These are phyloP conservation scores for Pulicaria dysenterica DNA, from an alignment of 129 eudicot species.

Conservation along the genomic window DNA sequence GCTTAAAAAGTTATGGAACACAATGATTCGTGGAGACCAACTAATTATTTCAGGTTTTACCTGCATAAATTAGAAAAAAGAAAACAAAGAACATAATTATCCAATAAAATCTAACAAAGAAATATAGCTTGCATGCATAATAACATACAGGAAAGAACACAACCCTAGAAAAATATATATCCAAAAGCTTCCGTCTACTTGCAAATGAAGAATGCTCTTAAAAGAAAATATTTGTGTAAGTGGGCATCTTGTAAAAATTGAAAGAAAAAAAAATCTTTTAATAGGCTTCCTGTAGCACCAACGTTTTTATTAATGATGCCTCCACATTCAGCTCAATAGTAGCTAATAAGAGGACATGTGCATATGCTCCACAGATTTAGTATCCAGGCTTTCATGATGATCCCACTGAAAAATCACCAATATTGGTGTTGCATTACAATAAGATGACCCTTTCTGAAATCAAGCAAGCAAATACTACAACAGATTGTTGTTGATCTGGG, in stretches of 20 bases:
- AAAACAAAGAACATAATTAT: constrained; percentile 4
- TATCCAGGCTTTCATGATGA: too few relatives aligned
- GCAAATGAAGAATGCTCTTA: constrained; percentile 13
- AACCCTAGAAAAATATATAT: constrained; percentile 4
- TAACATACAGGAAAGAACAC: background rate
- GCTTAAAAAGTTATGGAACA: constrained; percentile 81
- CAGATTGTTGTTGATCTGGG: too few relatives aligned
- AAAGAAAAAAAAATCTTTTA: background rate
- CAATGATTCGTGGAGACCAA: constrained; percentile 86
- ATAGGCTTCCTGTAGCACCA: background rate
- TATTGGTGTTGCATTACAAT: too few relatives aligned
- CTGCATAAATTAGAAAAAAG: constrained; percentile 42
- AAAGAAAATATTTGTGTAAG: background rate
- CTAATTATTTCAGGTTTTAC: constrained; percentile 88
- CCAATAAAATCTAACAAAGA: background rate
- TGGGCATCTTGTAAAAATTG: background rate
- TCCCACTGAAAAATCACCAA: too few relatives aligned
- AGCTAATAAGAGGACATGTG: background rate
- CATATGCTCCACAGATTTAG: background rate
- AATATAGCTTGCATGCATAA: background rate
- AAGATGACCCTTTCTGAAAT: too few relatives aligned
- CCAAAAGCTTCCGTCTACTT: background rate
- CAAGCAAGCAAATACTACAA: too few relatives aligned
- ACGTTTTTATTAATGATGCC: background rate
- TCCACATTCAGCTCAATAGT: background rate